These are phyloP conservation scores for Vitis cinerea DNA, from an alignment of 164 flowering plant genomes.

Conservation along the genomic window DNA sequence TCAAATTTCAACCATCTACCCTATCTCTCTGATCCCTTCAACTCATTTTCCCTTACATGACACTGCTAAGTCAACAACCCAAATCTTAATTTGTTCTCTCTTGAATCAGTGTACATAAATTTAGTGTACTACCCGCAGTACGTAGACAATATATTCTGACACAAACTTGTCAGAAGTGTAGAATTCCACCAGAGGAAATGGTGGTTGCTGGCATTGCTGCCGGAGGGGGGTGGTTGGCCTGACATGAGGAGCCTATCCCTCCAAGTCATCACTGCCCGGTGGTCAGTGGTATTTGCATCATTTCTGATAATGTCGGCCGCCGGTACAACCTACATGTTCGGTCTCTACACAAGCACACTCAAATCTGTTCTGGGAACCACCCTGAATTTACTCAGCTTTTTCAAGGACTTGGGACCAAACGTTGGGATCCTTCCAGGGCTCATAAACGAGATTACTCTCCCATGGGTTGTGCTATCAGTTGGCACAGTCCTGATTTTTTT, in stretches of 20 bases:
- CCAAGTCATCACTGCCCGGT: conserved; percentile 32
- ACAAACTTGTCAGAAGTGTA: background rate
- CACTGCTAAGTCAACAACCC: no score
- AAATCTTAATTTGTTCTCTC: no score
- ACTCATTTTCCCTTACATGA: no score
- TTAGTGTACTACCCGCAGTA: no score
- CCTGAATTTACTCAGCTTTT: conserved; percentile 37
- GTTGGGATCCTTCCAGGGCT: conserved; percentile 42
- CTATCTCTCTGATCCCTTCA: no score
- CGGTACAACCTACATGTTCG: conserved; percentile 44
- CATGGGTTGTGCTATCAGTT: conserved; percentile 42
- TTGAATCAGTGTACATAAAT: no score
- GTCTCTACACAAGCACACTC: conserved; percentile 24
- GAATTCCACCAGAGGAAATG: background rate
- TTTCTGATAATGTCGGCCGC: conserved; percentile 36
- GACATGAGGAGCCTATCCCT: conserved; percentile 18
- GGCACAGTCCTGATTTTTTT: conserved; percentile 41
- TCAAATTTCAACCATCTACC: no score
- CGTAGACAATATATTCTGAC: background rate
- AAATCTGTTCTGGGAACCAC: conserved; percentile 37
- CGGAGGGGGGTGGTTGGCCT: background rate
- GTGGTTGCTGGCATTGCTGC: conserved; percentile 7
- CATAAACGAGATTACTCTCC: conserved; percentile 48
- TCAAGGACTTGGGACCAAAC: conserved; percentile 44
- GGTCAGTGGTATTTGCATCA: conserved; percentile 45